phyloP scores from a whole-genome alignment of 345 rosid species.

The Erysimum cheiranthoides region DNA sequence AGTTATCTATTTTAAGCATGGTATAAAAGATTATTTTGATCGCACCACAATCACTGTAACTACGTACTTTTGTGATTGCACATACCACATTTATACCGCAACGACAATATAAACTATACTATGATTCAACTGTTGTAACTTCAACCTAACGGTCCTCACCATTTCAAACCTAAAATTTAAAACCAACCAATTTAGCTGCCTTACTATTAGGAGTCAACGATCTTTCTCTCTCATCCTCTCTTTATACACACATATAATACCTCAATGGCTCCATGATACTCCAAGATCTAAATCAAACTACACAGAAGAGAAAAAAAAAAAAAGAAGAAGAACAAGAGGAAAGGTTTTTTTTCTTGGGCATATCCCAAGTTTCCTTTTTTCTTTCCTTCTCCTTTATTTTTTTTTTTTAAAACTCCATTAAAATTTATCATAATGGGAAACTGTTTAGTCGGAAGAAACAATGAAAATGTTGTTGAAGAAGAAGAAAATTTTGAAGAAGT shows the following conservation, averaged over 20 bases:
- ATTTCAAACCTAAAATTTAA: slow-evolving; percentile 12
- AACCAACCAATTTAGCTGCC: slow-evolving; percentile 17
- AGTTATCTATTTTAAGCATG: too few relatives aligned
- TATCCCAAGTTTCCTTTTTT: slow-evolving; percentile 44
- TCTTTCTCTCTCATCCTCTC: neutral
- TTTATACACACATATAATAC: neutral
- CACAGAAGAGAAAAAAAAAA: neutral
- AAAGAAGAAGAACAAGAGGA: slow-evolving; percentile 11
- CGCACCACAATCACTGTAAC: neutral
- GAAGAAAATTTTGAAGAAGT: slow-evolving; percentile 36
- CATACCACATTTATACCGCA: slow-evolving; percentile 2
- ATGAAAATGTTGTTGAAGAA: slow-evolving; percentile 26
- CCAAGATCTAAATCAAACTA: slow-evolving; percentile 17
- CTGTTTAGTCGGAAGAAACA: slow-evolving; percentile 39
- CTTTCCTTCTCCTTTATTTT: neutral
- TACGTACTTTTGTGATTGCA: neutral
- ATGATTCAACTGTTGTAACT: slow-evolving; percentile 18
- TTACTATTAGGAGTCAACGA: slow-evolving; percentile 24
- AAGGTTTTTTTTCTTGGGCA: slow-evolving; percentile 40
- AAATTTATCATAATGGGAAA: slow-evolving; percentile 42
- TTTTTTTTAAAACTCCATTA: slow-evolving; percentile 6
- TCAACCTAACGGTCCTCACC: slow-evolving; percentile 19
- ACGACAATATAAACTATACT: neutral
- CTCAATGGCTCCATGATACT: slow-evolving; percentile 10
- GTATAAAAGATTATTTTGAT: neutral